phyloP scores from a whole-genome alignment of 805 yeast species.

The Yamadazyma kitorensis region DNA sequence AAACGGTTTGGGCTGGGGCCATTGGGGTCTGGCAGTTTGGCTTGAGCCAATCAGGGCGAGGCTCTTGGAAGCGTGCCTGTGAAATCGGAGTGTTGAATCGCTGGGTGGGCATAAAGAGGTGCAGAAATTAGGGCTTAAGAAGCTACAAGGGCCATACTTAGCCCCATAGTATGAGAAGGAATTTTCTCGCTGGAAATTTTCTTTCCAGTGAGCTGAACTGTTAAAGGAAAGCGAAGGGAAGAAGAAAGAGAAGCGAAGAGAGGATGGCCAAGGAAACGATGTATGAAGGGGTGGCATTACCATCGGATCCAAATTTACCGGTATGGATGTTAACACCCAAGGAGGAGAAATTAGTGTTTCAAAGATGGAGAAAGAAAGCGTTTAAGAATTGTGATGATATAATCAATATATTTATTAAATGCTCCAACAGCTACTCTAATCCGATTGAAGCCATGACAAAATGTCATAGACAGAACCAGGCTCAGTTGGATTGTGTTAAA shows the following conservation, averaged over 20 bases:
- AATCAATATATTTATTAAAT: conserved; percentile 67
- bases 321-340: conserved; percentile 74
- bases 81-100: no score
- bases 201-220: neutral
- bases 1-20: no score
- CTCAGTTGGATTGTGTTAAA: conserved; percentile 62
- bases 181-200: no score
- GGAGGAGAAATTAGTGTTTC: conserved; percentile 72
- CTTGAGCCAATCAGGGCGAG: no score
- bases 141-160: neutral
- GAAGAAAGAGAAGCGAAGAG: neutral
- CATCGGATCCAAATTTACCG: conserved; percentile 52
- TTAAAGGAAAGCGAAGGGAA: neutral
- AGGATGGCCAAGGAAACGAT: conserved; percentile 23
- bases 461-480: conserved; percentile 58
- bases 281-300: conserved; percentile 37
- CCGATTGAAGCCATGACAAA: conserved; percentile 64
- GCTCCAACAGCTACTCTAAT: conserved; percentile 55
- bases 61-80: no score
- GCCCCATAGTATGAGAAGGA: no score
- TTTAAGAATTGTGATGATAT: conserved; percentile 64
- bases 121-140: neutral
- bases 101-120: no score
- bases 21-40: no score
- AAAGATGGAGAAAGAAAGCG: conserved; percentile 65